These are phyloP conservation scores for Neoscytalidium dimidiatum DNA, from an alignment of 2,329 filamentous ascomycete species.

Conservation along the genomic window DNA sequence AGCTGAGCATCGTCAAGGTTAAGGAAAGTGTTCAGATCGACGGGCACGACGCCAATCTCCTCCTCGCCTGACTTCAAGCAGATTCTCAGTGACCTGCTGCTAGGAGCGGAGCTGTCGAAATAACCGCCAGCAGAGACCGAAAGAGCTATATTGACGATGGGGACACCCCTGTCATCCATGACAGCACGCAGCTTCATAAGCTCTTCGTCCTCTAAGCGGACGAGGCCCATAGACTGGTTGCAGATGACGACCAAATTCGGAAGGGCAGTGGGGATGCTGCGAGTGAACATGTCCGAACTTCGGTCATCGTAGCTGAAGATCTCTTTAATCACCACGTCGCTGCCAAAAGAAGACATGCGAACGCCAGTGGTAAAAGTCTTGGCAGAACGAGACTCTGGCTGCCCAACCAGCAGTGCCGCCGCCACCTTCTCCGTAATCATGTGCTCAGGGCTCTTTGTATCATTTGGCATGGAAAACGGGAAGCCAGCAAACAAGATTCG, in stretches of 20 bases:
- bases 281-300: slow-evolving; percentile 1
- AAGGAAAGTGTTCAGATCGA: slow-evolving; percentile 35
- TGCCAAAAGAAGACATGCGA: slow-evolving; percentile 25
- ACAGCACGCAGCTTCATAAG: slow-evolving; percentile 24
- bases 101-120: slow-evolving; percentile 23
- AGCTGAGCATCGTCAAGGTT: slow-evolving; percentile 37
- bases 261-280: slow-evolving; percentile 6
- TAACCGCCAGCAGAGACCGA: slow-evolving; percentile 23
- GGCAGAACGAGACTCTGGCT: not conserved
- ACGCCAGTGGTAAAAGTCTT: slow-evolving; percentile 27
- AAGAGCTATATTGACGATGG: slow-evolving; percentile 31
- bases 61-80: slow-evolving; percentile 33
- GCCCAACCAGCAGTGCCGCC: not conserved
- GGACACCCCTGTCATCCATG: slow-evolving; percentile 29
- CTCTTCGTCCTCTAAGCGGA: not conserved
- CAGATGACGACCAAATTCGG: slow-evolving; percentile 10
- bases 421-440: slow-evolving; percentile 5
- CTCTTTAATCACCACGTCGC: slow-evolving; percentile 9
- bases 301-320: slow-evolving; percentile 10
- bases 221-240: not conserved
- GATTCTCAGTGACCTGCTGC: slow-evolving; percentile 28
- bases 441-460: slow-evolving; percentile 5
- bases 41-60: slow-evolving; percentile 25
- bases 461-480: slow-evolving; percentile 5
- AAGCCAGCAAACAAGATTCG: slow-evolving; percentile 14